Evolutionary conservation across 371 early-diverging fungal species (phyloP).

Genomic region (Mortierella sp.): DNA sequence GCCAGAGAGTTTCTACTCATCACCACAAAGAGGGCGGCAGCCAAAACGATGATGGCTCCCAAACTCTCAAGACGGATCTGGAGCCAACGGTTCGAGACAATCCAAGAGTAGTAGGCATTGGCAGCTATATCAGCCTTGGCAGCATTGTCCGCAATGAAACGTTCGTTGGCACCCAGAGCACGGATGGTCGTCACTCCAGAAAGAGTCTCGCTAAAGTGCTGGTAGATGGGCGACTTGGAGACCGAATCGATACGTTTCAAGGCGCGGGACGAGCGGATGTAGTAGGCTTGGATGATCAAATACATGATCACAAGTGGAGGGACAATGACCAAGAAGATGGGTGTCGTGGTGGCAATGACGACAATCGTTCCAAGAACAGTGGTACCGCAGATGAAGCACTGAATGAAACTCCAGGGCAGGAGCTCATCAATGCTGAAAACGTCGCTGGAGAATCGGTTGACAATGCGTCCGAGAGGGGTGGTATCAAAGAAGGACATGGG

Average conservation of each 20-base stretch:
- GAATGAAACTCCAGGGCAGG: slow-evolving; percentile 22
- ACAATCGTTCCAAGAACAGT: slow-evolving; percentile 30
- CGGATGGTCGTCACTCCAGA: slow-evolving; percentile 84
- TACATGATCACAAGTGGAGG: slow-evolving; percentile 61
- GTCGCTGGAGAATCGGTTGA: slow-evolving; percentile 72
- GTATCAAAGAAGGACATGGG: slow-evolving; percentile 63
- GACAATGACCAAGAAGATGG: slow-evolving; percentile 30
- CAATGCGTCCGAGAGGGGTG: slow-evolving; percentile 71
- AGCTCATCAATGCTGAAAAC: slow-evolving; percentile 19
- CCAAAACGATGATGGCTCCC: slow-evolving; percentile 65
- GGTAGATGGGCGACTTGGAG: slow-evolving; percentile 84
- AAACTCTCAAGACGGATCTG: slow-evolving; percentile 63
- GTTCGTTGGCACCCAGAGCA: slow-evolving; percentile 69
- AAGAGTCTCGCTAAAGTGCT: slow-evolving; percentile 83
- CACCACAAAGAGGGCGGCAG: slow-evolving; percentile 60
- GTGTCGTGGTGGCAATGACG: slow-evolving; percentile 33
- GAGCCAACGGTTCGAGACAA: slow-evolving; percentile 78
- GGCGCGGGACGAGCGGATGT: slow-evolving; percentile 75
- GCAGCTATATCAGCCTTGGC: slow-evolving; percentile 56
- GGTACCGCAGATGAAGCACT: slow-evolving; percentile 1
- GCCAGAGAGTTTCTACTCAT: slow-evolving; percentile 22
- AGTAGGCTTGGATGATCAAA: slow-evolving; percentile 72
- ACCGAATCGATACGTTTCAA: slow-evolving; percentile 86
- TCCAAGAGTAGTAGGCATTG: slow-evolving; percentile 65
- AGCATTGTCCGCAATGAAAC: slow-evolving; percentile 67